phyloP scores from a whole-genome alignment of 768 basidiomycete genomes.

The Tubosaeta brunneosetosa region DNA sequence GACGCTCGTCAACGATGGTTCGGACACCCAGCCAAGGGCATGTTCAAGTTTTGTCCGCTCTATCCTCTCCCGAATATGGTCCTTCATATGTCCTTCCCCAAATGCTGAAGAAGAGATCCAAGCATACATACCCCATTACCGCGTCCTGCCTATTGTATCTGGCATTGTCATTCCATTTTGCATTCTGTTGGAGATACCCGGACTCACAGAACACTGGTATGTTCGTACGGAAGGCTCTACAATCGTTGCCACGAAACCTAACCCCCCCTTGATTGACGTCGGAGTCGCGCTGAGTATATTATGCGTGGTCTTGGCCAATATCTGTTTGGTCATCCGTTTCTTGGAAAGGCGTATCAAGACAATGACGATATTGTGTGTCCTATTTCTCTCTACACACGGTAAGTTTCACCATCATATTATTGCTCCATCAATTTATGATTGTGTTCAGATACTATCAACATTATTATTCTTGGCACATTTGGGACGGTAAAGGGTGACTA shows the following conservation, averaged over 20 bases:
- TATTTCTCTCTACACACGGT: constrained; percentile 70
- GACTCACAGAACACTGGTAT: constrained; percentile 73
- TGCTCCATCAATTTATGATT: neutral
- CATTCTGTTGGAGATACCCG: constrained; percentile 79
- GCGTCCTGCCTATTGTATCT: constrained; percentile 60
- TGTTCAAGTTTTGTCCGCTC: neutral
- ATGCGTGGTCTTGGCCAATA: constrained; percentile 64
- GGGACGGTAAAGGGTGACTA: constrained; percentile 64
- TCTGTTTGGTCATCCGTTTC: constrained; percentile 64
- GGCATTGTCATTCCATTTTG: constrained; percentile 70
- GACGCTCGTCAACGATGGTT: neutral
- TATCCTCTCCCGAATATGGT: constrained; percentile 4
- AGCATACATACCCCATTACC: constrained; percentile 51
- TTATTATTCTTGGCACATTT: constrained; percentile 53
- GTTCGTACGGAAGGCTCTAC: constrained; percentile 43
- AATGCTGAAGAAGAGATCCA: constrained; percentile 25
- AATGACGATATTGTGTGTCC: constrained; percentile 61
- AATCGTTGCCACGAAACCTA: constrained; percentile 45
- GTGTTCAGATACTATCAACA: constrained; percentile 61
- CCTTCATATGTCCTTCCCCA: constrained; percentile 15
- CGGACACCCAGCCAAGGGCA: neutral
- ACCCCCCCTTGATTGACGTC: constrained; percentile 54
- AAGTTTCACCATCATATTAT: constrained; percentile 16
- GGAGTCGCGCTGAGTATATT: constrained; percentile 63
- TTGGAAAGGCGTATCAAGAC: constrained; percentile 59